Conservation (phyloP, 495 filamentous ascomycete genomes). For the Trichocladium uniseriatum region DNA sequence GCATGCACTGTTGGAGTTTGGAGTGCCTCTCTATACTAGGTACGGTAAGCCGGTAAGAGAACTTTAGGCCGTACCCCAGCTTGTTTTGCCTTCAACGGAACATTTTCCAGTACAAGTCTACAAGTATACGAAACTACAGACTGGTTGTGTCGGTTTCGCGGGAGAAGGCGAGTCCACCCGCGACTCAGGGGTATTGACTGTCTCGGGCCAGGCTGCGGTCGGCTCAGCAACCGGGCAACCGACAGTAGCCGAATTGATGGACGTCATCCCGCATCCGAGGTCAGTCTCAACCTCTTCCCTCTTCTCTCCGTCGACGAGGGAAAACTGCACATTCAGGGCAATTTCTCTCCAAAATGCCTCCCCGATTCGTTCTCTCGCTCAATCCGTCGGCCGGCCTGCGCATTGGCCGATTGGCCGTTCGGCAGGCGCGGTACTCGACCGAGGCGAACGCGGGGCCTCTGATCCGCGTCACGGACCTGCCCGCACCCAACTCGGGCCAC, state of each 20-base stretch:
- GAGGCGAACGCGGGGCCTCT: conserved; percentile 36
- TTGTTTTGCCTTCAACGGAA: too few relatives aligned
- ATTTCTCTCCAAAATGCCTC: conserved; percentile 9
- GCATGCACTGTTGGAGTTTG: too few relatives aligned
- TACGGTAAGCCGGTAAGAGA: too few relatives aligned
- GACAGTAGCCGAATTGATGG: conserved; percentile 1
- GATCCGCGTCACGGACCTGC: conserved; percentile 61
- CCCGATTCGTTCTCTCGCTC: not conserved
- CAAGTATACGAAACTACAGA: too few relatives aligned
- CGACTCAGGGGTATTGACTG: not conserved
- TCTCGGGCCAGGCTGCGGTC: not conserved
- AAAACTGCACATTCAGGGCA: not conserved
- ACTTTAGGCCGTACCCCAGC: too few relatives aligned
- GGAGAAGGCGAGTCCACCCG: too few relatives aligned
- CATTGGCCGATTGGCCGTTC: conserved; percentile 2
- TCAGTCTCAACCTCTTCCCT: not conserved
- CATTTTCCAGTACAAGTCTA: too few relatives aligned
- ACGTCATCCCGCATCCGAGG: conserved; percentile 1
- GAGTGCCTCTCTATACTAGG: too few relatives aligned
- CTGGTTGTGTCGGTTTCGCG: too few relatives aligned
- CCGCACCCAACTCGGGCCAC: conserved; percentile 70
- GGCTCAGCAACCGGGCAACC: not conserved
- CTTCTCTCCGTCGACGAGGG: not conserved
- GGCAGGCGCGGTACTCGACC: conserved; percentile 23
- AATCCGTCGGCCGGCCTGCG: conserved; percentile 3